Base-by-base conservation (phyloP, 805 yeast genomes). In the Cyberlindnera saturnus region DNA sequence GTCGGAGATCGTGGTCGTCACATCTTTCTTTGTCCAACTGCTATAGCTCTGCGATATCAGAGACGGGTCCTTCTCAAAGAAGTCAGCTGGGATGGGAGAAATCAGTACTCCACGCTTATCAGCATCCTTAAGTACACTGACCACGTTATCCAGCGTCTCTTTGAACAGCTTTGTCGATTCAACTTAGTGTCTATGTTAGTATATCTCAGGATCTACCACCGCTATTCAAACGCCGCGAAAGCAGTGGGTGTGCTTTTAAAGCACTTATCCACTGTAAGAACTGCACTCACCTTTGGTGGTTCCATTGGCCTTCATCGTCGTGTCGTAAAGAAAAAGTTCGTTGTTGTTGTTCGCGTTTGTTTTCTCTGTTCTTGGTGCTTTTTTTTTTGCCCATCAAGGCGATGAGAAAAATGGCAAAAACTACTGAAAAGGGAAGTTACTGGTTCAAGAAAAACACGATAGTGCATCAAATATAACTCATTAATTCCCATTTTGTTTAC, bases 1-100 rank as follows among this genome's bases (percentile, higher is more conserved):
- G 5, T 65, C 60, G 0, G 52, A 26, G n/a, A 82, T 66, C 0
- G 77, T 69, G 0, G 75, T 71, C 4, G 57, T 55, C 19, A 47
- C 34, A 13, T 38, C 26, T 15, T n/a, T 18, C 20, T 32, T 39
- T n/a, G 10, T 15, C 19, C 9, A 15, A 31, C 5, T 31, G 16
- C 16, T 14, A 31, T 51, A 51, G 4, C 48, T 40, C 9, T 40
- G 29, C 9, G 51, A 44, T 26, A 56, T 51, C 18, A 38, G 42
- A 1, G 38, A 36, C 1, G 60, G 59, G 16, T 52, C 43, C 13
- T 17, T 31, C 36, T 56, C 57, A 15, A 47, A 19, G 33, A 51
- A 47, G 1, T 50, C 49, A 3, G 28, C 9, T 3, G 60, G 59
- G 11, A 56, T 44, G 20, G 39, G 40, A 3, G 57, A 44, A 16